Evolutionary conservation across 2,329 filamentous ascomycete genomes (phyloP), one percentile per base, ranked within the genome.

Genomic region (Trichophyton simii): DNA sequence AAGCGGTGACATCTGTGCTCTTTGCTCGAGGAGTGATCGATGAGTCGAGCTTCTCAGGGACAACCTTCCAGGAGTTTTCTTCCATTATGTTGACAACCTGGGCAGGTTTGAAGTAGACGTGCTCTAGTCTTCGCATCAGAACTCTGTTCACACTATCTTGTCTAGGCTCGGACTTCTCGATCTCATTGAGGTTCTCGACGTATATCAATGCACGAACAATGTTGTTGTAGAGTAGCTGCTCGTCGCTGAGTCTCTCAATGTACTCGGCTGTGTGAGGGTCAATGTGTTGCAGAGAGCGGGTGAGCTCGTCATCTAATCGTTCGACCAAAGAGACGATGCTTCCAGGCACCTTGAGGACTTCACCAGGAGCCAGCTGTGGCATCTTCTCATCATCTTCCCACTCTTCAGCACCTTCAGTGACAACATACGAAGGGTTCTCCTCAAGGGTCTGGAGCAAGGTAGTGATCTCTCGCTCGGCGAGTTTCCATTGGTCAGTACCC

Each of bases 361-460:
- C 86, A 65, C 85, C 89, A 22, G 82, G 75, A 62, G 83, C 83
- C 67, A 92, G 80, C 36, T 81, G 81, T 13, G 94, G 94, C 46
- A 86, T 83, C 80, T 96, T 97, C 69, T 99, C 95, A 68, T 99
- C 95, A 70, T 99, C 94, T 68, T 99, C 94, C 94, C 94, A 97
- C 77, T 99, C 94, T 73, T 99, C 94, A 22, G 90, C 94, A 67
- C 84, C 86, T 78, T 99, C 94, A 25, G 94, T 81, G 57, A 99
- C 89, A 59, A 97, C 81, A 72, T 92, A 88, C 66, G 94, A 85
- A 64, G 82, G 81, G 77, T 89, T 89, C 63, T 82, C 76, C 74
- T 95, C 89, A 46, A 99, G 85, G 18, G 91, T 85, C 64, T 85
- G 79, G 46, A 99, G 81, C 34, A 99, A 83, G 57, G 81, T 81